These are phyloP conservation scores for Simplicillium sp. DNA, from an alignment of 2,329 filamentous ascomycete genomes.

Conservation along the genomic window DNA sequence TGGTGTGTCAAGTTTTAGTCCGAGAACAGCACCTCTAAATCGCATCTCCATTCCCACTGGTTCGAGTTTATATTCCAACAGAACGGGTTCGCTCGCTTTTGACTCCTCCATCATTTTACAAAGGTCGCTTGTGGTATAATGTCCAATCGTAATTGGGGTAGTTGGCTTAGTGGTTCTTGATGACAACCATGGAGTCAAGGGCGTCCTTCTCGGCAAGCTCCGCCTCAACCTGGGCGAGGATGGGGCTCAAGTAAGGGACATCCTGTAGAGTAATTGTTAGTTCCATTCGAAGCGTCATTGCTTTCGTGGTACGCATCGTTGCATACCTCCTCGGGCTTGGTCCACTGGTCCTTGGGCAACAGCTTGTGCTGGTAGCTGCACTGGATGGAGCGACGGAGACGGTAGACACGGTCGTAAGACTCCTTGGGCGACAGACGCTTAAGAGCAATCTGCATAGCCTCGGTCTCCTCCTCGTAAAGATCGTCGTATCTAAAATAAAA, in stretches of 20 bases:
- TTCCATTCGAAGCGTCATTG: neutral
- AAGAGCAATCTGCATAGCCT: conserved; percentile 76
- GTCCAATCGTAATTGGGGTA: no score
- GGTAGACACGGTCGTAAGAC: conserved; percentile 94
- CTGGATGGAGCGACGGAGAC: conserved; percentile 90
- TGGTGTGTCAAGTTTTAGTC: no score
- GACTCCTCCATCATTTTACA: no score
- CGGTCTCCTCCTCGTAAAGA: conserved; percentile 86
- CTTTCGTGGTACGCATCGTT: conserved; percentile 1
- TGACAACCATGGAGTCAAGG: conserved; percentile 39
- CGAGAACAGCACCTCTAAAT: no score
- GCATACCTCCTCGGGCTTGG: conserved; percentile 43
- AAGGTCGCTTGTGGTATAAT: no score
- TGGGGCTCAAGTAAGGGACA: conserved; percentile 41
- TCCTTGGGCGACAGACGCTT: conserved; percentile 85
- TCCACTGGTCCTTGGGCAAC: conserved; percentile 53
- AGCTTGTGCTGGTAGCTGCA: conserved; percentile 54
- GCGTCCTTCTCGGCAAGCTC: conserved; percentile 41
- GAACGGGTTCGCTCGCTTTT: neutral
- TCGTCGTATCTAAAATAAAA: conserved; percentile 68
- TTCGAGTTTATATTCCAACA: neutral
- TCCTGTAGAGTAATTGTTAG: conserved; percentile 29
- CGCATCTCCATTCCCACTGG: no score
- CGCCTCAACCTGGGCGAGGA: conserved; percentile 42
- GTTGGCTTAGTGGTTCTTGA: conserved; percentile 37